Percentiles rank a stretch among this genome's conserved stretches.
phyloP scores from a whole-genome alignment of 2,329 filamentous ascomycete genomes.

The Colletotrichum lupini region DNA sequence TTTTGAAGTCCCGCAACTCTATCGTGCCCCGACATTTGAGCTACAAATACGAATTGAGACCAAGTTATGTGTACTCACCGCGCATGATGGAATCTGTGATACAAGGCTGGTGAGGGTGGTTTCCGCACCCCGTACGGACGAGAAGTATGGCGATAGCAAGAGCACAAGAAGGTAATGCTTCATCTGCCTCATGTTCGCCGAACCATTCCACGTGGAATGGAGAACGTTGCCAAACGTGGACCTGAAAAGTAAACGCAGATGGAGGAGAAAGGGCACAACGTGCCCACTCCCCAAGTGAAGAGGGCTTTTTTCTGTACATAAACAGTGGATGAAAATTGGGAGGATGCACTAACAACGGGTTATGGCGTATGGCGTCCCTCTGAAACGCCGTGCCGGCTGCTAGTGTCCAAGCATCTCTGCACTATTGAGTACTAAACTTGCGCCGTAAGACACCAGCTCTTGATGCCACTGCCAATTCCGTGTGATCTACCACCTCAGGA shows the following conservation, averaged over 20 bases:
- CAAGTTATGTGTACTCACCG: background rate
- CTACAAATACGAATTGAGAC: background rate
- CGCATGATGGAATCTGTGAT: background rate
- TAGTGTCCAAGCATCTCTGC: background rate
- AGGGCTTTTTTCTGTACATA: background rate
- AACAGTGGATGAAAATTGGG: background rate
- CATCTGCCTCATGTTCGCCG: background rate
- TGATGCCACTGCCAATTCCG: background rate
- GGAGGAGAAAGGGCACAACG: background rate
- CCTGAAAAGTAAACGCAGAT: background rate
- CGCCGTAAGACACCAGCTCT: background rate
- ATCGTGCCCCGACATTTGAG: too few species aligned
- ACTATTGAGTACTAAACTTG: background rate
- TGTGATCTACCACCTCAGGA: background rate
- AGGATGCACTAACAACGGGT: background rate
- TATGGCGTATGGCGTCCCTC: background rate
- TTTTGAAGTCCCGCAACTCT: background rate
- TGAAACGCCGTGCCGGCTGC: background rate
- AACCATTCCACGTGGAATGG: background rate
- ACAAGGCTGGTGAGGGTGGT: background rate
- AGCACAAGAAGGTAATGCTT: background rate
- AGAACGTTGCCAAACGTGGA: background rate
- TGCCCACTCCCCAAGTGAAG: background rate
- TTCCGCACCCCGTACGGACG: background rate
- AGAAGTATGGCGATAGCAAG: background rate